Conservation (phyloP, 495 filamentous ascomycete species). For the Penicillium tannophilum region DNA sequence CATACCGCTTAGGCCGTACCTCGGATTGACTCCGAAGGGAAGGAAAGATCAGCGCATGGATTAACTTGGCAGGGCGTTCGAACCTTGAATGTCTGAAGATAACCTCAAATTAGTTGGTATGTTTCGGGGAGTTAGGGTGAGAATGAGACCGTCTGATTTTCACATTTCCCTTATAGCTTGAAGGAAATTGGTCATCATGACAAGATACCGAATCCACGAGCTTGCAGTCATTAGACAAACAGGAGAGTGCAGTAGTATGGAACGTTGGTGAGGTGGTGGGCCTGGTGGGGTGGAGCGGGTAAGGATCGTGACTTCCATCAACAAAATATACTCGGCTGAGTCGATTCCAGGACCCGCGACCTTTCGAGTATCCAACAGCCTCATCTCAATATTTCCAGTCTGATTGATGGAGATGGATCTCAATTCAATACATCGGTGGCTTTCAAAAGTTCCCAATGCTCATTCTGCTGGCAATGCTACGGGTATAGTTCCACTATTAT, state of each 20-base stretch:
- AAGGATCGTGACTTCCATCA: constrained; percentile 7
- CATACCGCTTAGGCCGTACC: constrained; percentile 27
- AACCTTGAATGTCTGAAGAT: background rate
- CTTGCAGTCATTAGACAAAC: too few relatives aligned
- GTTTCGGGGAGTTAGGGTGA: background rate
- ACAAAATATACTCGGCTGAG: background rate
- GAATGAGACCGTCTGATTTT: background rate
- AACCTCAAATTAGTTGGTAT: background rate
- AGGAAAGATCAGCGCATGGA: constrained; percentile 22
- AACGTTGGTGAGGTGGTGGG: too few relatives aligned
- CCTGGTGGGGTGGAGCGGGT: too few relatives aligned
- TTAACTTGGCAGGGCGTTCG: constrained; percentile 11
- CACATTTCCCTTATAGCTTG: background rate
- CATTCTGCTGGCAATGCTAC: background rate
- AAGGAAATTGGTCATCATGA: background rate
- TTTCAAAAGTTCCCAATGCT: constrained; percentile 13
- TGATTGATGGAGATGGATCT: background rate
- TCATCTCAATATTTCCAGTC: background rate
- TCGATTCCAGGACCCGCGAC: background rate
- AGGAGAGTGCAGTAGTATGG: too few relatives aligned
- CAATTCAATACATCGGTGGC: constrained; percentile 16
- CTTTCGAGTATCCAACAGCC: background rate
- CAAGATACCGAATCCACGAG: background rate
- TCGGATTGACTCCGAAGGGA: constrained; percentile 21
- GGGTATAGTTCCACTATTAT: background rate